phyloP scores from a whole-genome alignment of 1,284 basidiomycete genomes.

The Moesziomyces aphidis region DNA sequence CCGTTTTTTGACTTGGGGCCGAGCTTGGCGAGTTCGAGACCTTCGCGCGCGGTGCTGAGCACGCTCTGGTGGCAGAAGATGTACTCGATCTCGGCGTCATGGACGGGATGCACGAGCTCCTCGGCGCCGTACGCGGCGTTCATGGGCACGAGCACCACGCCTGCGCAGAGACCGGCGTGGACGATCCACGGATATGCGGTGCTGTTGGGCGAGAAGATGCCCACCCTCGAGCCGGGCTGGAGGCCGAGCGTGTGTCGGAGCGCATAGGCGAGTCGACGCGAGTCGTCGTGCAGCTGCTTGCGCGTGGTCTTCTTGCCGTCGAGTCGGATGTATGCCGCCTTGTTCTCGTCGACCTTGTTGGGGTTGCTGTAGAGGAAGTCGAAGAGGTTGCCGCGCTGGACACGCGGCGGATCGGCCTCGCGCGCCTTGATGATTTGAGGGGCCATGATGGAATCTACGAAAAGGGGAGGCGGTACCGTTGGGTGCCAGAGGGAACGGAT shows the following conservation, averaged over 20 bases:
- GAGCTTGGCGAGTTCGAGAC: slow-evolving; percentile 41
- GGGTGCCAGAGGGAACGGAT: not conserved
- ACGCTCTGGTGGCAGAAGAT: slow-evolving; percentile 55
- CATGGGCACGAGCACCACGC: slow-evolving; percentile 54
- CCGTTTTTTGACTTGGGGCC: slow-evolving; percentile 38
- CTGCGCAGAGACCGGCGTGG: slow-evolving; percentile 53
- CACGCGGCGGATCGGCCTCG: slow-evolving; percentile 30
- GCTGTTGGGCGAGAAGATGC: slow-evolving; percentile 63
- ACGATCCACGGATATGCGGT: slow-evolving; percentile 55
- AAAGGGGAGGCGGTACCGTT: not conserved
- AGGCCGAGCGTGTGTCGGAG: slow-evolving; percentile 56
- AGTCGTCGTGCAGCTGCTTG: slow-evolving; percentile 44
- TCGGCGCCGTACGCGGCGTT: slow-evolving; percentile 63
- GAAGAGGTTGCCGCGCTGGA: slow-evolving; percentile 50
- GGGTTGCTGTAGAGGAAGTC: slow-evolving; percentile 56
- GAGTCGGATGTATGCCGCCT: slow-evolving; percentile 47
- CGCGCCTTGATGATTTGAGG: slow-evolving; percentile 51
- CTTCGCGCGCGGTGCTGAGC: slow-evolving; percentile 46
- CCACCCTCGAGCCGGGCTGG: slow-evolving; percentile 51
- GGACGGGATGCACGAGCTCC: slow-evolving; percentile 60
- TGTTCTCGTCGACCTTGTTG: slow-evolving; percentile 45
- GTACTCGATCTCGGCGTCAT: slow-evolving; percentile 54
- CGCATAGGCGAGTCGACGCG: slow-evolving; percentile 48
- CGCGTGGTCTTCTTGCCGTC: slow-evolving; percentile 58
- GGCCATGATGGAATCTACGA: slow-evolving; percentile 24